Conservation (phyloP, 2,329 filamentous ascomycete species). For the Bipolaris zeicola region DNA sequence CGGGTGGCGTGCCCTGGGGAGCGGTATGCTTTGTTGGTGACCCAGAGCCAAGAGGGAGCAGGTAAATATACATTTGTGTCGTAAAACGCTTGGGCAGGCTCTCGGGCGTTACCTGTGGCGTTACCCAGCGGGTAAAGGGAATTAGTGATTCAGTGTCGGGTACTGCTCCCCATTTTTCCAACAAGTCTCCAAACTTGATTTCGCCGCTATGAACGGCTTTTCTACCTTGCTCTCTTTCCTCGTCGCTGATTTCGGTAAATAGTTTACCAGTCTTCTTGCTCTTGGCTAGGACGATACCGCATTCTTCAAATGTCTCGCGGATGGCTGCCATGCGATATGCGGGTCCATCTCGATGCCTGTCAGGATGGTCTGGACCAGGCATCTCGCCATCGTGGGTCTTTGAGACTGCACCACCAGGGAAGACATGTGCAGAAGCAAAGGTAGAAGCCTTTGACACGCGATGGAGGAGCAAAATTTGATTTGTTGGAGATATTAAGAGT, state of each 20-base stretch:
- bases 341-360: conserved; percentile 70
- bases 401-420: conserved; percentile 87
- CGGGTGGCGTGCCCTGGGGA: conserved; percentile 42
- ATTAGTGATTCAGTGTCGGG: conserved; percentile 72
- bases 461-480: conserved; percentile 86
- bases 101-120: conserved; percentile 81
- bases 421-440: conserved; percentile 92
- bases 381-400: conserved; percentile 73
- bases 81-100: conserved; percentile 78
- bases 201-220: conserved; percentile 70
- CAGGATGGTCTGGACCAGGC: conserved; percentile 56
- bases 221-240: conserved; percentile 68
- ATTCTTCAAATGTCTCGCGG: conserved; percentile 93
- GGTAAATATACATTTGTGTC: conserved; percentile 96
- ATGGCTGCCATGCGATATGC: conserved; percentile 84
- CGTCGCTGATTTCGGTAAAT: conserved; percentile 62
- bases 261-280: conserved; percentile 59
- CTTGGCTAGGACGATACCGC: conserved; percentile 79
- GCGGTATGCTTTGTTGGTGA: conserved; percentile 39
- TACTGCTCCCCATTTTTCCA: conserved; percentile 61
- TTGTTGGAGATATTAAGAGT: conserved; percentile 80
- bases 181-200: conserved; percentile 70
- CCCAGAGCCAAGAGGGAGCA: conserved; percentile 66
- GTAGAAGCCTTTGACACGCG: conserved; percentile 81
- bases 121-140: conserved; percentile 92